Evolutionary conservation across 1,284 basidiomycete species (phyloP).

Genomic region (Cryptococcus sp.): DNA sequence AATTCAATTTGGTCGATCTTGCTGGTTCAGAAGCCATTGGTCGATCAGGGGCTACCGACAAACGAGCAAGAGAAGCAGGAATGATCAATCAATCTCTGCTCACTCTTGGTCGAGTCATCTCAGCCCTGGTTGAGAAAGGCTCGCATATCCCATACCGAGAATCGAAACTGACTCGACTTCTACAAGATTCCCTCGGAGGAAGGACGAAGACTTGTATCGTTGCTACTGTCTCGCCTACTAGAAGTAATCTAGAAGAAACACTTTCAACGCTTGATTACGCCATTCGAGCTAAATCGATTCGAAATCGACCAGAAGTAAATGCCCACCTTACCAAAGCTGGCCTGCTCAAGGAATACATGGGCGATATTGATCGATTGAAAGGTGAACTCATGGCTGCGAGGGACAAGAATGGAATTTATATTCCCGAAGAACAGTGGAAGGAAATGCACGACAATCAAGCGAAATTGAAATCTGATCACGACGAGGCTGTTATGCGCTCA

Average conservation of each 20-base stretch:
- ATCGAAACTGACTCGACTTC: slow-evolving; percentile 86
- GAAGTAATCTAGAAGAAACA: slow-evolving; percentile 93
- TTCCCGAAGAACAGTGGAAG: slow-evolving; percentile 82
- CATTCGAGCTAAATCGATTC: slow-evolving; percentile 89
- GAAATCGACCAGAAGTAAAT: slow-evolving; percentile 93
- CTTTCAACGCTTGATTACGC: slow-evolving; percentile 98
- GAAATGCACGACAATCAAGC: slow-evolving; percentile 76
- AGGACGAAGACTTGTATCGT: slow-evolving; percentile 97
- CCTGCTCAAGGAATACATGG: slow-evolving; percentile 88
- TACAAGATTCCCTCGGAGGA: slow-evolving; percentile 99
- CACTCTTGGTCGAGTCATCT: slow-evolving; percentile 94
- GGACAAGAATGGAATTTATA: slow-evolving; percentile 91
- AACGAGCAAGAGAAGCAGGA: slow-evolving; percentile 90
- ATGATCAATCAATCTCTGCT: slow-evolving; percentile 99
- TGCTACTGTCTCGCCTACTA: slow-evolving; percentile 87
- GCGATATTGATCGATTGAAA: slow-evolving; percentile 92
- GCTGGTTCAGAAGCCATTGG: slow-evolving; percentile 98
- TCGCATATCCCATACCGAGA: slow-evolving; percentile 88
- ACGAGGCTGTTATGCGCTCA: slow-evolving; percentile 75
- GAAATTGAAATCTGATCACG: slow-evolving; percentile 65
- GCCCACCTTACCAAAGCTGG: slow-evolving; percentile 89
- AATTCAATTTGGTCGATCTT: slow-evolving; percentile 94
- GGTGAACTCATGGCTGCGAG: slow-evolving; percentile 78
- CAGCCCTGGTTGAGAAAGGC: slow-evolving; percentile 87
- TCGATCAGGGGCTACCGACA: slow-evolving; percentile 90